Conservation (phyloP, 192 early-diverging fungal genomes). For the Linnemannia exigua region DNA sequence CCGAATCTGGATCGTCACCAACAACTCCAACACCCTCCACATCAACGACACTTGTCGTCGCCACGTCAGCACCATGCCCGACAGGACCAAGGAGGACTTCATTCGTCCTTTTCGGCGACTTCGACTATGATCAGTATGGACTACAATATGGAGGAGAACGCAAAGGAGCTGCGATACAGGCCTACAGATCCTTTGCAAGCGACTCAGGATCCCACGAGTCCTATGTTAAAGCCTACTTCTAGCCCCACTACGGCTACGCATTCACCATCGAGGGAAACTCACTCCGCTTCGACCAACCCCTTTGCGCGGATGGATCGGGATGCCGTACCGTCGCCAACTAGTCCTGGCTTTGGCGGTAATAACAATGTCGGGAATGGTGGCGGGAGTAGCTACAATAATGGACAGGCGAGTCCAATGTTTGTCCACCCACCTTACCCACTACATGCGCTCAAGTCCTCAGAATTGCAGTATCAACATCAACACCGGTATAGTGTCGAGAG, state of each 20-base stretch:
- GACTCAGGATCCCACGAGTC: neutral
- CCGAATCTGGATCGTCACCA: neutral
- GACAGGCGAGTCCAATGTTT: slow-evolving; percentile 9
- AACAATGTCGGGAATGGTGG: no score
- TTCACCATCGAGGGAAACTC: neutral
- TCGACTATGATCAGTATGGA: slow-evolving; percentile 52
- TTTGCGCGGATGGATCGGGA: neutral
- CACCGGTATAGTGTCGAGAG: slow-evolving; percentile 40
- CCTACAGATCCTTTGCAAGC: slow-evolving; percentile 15
- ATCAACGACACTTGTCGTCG: slow-evolving; percentile 12
- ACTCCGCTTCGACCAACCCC: neutral
- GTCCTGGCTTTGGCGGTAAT: neutral
- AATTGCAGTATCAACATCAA: neutral
- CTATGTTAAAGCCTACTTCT: neutral
- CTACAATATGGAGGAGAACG: slow-evolving; percentile 26
- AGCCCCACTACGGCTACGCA: neutral
- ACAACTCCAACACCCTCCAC: neutral
- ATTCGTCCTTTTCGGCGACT: slow-evolving; percentile 35
- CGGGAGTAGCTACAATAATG: neutral
- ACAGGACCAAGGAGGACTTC: slow-evolving; percentile 14
- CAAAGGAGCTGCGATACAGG: slow-evolving; percentile 31
- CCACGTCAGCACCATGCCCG: neutral
- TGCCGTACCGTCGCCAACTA: neutral
- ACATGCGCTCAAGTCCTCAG: slow-evolving; percentile 6
- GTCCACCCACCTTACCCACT: slow-evolving; percentile 8